phyloP scores from a whole-genome alignment of 1,139 yeast genomes.

The Pichia sp. region DNA sequence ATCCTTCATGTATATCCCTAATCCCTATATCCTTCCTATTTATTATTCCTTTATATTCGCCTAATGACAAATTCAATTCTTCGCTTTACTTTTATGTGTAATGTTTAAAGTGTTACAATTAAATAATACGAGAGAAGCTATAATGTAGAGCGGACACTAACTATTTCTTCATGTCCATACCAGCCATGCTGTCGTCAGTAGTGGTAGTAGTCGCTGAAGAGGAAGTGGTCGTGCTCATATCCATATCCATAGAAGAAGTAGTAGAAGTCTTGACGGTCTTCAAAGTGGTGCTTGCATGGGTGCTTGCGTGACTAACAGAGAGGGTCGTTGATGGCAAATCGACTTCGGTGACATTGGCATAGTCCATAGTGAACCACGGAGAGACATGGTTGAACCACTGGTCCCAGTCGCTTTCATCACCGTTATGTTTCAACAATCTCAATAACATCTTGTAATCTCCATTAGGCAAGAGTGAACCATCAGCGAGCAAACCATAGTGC shows the following conservation, averaged over 20 bases:
- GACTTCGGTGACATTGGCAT: conserved; percentile 3
- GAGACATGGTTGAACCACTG: conserved; percentile 8
- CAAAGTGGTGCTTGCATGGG: not conserved
- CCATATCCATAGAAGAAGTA: conserved; percentile 31
- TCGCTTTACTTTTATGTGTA: too few relatives aligned
- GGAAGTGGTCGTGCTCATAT: not conserved
- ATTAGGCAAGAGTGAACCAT: conserved; percentile 2
- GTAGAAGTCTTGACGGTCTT: not conserved
- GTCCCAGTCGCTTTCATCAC: conserved; percentile 4
- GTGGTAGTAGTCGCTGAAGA: not conserved
- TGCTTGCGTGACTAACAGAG: not conserved
- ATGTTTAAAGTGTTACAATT: too few relatives aligned
- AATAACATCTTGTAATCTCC: conserved; percentile 8
- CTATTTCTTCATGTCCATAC: not conserved
- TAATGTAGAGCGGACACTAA: too few relatives aligned
- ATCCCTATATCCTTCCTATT: conserved; percentile 42
- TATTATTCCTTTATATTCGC: too few relatives aligned
- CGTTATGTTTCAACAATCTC: conserved; percentile 4
- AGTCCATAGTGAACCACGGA: conserved; percentile 8
- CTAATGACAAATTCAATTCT: too few relatives aligned
- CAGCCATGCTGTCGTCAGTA: not conserved
- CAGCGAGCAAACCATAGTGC: conserved; percentile 3
- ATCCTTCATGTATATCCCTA: not conserved
- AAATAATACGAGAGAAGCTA: too few relatives aligned
- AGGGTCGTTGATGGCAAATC: conserved; percentile 3